Base-by-base conservation (phyloP, 108 stramenopile genomes). In the Stephanodiscus triporus region DNA sequence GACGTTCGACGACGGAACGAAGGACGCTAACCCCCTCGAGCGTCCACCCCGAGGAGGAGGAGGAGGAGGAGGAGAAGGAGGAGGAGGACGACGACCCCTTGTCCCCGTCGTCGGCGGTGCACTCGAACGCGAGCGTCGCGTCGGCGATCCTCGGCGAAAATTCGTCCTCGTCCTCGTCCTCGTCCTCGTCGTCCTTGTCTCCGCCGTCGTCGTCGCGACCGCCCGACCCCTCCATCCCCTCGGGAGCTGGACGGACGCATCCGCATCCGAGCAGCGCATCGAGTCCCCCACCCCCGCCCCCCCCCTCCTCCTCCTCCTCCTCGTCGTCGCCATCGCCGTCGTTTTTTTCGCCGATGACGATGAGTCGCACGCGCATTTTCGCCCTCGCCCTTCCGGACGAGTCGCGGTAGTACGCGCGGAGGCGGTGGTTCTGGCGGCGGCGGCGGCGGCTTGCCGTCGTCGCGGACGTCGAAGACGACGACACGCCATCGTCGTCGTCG, bases 351-450 rank as follows among this genome's bases (percentile, higher is more conserved):
- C 29, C 42, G 1, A 59, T 16, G 40, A 65, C 20, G n/a, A 58
- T 49, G 3, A 78, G 59, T 53, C 70, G 77, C 30, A 62, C 63
- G 30, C 77, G 64, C 11, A 78, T 6, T 26, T 61, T 58, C 43
- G 67, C 70, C 40, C 70, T 58, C 16, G 77, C 77, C 60, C 77
- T 43, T 34, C 77, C 77, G 50, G 77, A 78, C 19, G 77, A 78
- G 47, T 78, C 77, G 24, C 77, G 77, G 50, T 78, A 78, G 40
- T 67, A 78, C 5, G 77, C 77, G 2, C 58, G 48, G 43, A 1
- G 14, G 14, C 2, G n/a, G n/a, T n/a, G n/a, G n/a, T n/a, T n/a
- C n/a, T n/a, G n/a, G n/a, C n/a, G n/a, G n/a, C n/a, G n/a, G n/a
- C n/a, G n/a, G 2, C 58, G 48, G 43, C 3, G 14, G 14, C 2